Conservation (phyloP, 139 green algal species). For the Chlamydomonas applanata region DNA sequence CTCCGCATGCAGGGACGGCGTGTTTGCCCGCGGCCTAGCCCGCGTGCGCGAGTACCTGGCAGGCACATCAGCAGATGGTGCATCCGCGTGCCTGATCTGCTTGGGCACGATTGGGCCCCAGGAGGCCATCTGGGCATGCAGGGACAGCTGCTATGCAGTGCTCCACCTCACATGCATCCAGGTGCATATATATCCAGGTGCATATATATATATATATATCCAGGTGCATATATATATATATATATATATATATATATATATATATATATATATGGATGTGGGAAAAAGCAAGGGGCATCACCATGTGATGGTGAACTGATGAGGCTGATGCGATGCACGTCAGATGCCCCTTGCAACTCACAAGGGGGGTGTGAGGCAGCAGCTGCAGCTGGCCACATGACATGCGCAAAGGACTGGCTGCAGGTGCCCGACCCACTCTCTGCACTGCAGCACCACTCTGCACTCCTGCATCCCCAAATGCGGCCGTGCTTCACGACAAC, state of each 20-base stretch:
- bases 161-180: constrained; percentile 76
- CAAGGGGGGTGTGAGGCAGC: too few relatives aligned
- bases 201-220: constrained; percentile 46
- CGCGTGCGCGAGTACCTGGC: constrained; percentile 61
- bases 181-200: constrained; percentile 40
- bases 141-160: constrained; percentile 57
- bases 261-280: background rate
- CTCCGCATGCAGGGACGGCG: constrained; percentile 17
- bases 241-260: constrained; percentile 55
- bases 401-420: background rate
- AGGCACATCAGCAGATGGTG: constrained; percentile 21
- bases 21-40: constrained; percentile 40
- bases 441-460: background rate
- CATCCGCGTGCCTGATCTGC: constrained; percentile 64
- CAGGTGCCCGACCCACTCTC: background rate
- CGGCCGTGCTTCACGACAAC: too few relatives aligned
- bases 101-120: constrained; percentile 48
- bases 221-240: constrained; percentile 59
- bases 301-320: too few relatives aligned
- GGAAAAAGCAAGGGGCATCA: too few relatives aligned
- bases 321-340: too few relatives aligned
- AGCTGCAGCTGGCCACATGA: background rate
- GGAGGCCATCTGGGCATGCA: constrained; percentile 69
- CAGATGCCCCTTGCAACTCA: too few relatives aligned
- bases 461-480: background rate